Percentiles rank a stretch among this genome's conserved stretches.
Evolutionary conservation across 768 basidiomycete genomes (phyloP).

Genomic region (Tylopilus vinaceipallidus): DNA sequence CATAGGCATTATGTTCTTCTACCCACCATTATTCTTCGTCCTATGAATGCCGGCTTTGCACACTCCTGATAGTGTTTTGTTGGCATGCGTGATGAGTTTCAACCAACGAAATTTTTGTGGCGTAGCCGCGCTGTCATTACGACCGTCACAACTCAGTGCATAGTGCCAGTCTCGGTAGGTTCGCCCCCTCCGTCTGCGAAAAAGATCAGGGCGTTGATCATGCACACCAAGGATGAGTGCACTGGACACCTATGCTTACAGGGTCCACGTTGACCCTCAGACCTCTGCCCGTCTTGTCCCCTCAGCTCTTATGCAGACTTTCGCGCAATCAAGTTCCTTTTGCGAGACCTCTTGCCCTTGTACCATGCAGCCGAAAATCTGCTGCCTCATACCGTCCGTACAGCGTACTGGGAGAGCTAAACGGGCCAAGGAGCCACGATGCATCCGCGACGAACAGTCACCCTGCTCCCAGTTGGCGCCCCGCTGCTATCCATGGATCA

Average conservation of each 20-base stretch:
- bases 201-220: conserved; percentile 8
- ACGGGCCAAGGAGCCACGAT: background rate
- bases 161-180: conserved; percentile 47
- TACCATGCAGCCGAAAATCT: conserved; percentile 3
- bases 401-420: background rate
- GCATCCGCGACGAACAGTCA: background rate
- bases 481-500: conserved; percentile 1
- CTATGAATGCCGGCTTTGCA: conserved; percentile 37
- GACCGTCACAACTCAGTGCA: conserved; percentile 9
- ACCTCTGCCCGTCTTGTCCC: conserved; percentile 35
- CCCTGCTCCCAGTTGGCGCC: background rate
- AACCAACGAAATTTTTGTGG: conserved; percentile 1
- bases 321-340: conserved; percentile 14
- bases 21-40: conserved; percentile 36
- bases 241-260: conserved; percentile 73
- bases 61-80: too few species aligned
- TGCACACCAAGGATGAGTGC: conserved; percentile 62
- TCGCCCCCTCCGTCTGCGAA: background rate
- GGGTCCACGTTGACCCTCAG: conserved; percentile 75
- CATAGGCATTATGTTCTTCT: conserved; percentile 37
- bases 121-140: background rate
- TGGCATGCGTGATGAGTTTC: background rate
- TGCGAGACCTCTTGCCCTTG: conserved; percentile 1
- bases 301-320: conserved; percentile 33
- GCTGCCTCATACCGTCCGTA: conserved; percentile 1